These are phyloP conservation scores for Penicillium bialowiezense DNA, from an alignment of 495 filamentous ascomycete genomes.

Conservation along the genomic window DNA sequence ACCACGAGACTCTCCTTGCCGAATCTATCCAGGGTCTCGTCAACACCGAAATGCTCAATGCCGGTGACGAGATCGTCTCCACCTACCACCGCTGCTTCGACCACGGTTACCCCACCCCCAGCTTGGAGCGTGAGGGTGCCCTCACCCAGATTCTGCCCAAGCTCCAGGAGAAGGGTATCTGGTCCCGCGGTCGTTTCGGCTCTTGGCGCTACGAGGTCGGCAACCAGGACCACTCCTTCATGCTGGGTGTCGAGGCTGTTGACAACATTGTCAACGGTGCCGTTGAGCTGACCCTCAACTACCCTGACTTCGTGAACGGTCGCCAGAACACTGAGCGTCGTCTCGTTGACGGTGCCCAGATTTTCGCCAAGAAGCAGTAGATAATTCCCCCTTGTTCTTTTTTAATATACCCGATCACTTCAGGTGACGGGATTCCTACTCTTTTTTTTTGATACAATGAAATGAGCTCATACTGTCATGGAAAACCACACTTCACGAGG, in stretches of 20 bases:
- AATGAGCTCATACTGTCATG: constrained; percentile 24
- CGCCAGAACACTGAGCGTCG: constrained; percentile 85
- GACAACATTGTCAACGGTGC: constrained; percentile 94
- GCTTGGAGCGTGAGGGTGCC: constrained; percentile 91
- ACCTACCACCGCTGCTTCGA: constrained; percentile 99
- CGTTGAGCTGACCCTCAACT: constrained; percentile 95
- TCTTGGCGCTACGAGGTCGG: constrained; percentile 97
- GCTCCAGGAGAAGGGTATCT: constrained; percentile 87
- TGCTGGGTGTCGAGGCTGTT: constrained; percentile 95
- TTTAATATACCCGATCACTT: constrained; percentile 12
- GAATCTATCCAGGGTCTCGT: constrained; percentile 95
- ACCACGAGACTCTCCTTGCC: constrained; percentile 73
- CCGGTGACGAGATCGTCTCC: constrained; percentile 91
- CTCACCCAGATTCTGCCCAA: constrained; percentile 89
- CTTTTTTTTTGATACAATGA: constrained; percentile 22
- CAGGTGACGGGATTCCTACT: constrained; percentile 4
- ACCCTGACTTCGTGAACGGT: constrained; percentile 97
- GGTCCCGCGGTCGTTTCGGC: constrained; percentile 94
- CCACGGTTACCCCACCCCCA: constrained; percentile 96
- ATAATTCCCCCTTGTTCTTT: constrained; percentile 18
- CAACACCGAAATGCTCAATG: constrained; percentile 93
- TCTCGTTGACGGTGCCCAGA: constrained; percentile 73
- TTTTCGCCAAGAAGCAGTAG: constrained; percentile 53
- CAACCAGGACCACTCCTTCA: constrained; percentile 98
- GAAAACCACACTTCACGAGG: constrained; percentile 23